Base-by-base conservation (phyloP, 331 rosid species). In the Quercus tomentella region DNA sequence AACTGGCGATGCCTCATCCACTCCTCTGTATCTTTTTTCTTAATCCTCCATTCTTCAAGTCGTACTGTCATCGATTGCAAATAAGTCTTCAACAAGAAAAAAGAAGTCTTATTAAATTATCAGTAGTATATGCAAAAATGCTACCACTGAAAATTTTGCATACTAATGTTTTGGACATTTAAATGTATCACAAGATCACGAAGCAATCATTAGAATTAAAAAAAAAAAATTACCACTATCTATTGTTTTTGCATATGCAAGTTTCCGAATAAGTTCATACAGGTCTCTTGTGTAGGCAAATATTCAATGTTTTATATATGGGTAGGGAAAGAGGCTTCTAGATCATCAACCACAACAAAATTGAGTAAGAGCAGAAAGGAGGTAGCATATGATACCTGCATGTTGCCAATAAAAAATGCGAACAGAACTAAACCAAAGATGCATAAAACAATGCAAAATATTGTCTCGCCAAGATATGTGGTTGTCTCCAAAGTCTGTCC, bases 1-100 rank as follows among this genome's bases (percentile, higher is more conserved):
- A 93, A 86, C 79, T 88, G 98, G 31, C 98, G 96, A 76, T 88
- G 97, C 83, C 97, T 90, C 99, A 93, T 95, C 99, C 99, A 95
- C 81, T 95, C 97, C 82, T 95, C 98, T 0, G 97, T 93, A 30
- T 95, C 99, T 81, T 82, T 89, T 80, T 92, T 88, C 82, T 88
- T 84, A 49, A 95, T 77, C 91, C 98, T 91, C 97, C 98, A 93
- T 81, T 93, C 98, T 82, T 95, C 98, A 20, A 95, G 84, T 77
- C 93, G 91, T 52, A 85, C 85, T 11, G 93, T 76, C 90, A 93
- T 95, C 4, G 97, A 95, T 81, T 86, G 86, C 89, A 95, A 87
- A 78, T 90, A 95, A 61, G 92, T 88, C 97, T 93, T 85, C 77
- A 72, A 81, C 79, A 84, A 31, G 41, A 77, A 62, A 4, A 69